phyloP scores from a whole-genome alignment of 1,284 basidiomycete genomes.

The Ceratobasidium sp. region DNA sequence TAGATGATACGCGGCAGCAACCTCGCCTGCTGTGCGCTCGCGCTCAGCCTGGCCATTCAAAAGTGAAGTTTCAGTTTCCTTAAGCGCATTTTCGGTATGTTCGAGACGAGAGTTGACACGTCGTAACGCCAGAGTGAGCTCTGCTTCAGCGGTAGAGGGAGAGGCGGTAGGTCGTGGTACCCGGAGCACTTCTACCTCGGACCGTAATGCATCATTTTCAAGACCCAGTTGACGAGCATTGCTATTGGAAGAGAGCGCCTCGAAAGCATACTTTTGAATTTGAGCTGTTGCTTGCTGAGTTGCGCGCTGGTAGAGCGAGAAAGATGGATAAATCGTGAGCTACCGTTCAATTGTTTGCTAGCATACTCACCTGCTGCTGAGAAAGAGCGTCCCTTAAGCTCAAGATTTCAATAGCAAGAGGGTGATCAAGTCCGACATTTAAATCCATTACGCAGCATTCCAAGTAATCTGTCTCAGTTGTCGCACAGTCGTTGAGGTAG shows the following conservation, averaged over 20 bases:
- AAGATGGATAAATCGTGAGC: slow-evolving; percentile 15
- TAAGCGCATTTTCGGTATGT: slow-evolving; percentile 67
- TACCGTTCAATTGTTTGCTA: not conserved
- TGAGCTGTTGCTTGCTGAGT: slow-evolving; percentile 73
- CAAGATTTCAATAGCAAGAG: slow-evolving; percentile 39
- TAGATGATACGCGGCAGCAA: slow-evolving; percentile 67
- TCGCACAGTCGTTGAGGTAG: not conserved
- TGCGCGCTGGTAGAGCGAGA: slow-evolving; percentile 66
- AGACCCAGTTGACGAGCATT: slow-evolving; percentile 65
- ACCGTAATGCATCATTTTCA: slow-evolving; percentile 68
- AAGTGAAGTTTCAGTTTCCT: slow-evolving; percentile 51
- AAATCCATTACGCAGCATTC: slow-evolving; percentile 41
- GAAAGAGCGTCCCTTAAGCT: slow-evolving; percentile 34
- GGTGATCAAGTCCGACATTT: slow-evolving; percentile 42
- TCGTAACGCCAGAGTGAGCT: slow-evolving; percentile 74
- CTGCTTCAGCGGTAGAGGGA: slow-evolving; percentile 66
- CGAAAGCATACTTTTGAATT: slow-evolving; percentile 72
- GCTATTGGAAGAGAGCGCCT: slow-evolving; percentile 65
- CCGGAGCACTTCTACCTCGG: slow-evolving; percentile 68
- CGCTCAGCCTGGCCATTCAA: slow-evolving; percentile 59
- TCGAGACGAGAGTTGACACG: slow-evolving; percentile 76
- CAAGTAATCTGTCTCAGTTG: slow-evolving; percentile 5
- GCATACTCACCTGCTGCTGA: slow-evolving; percentile 30
- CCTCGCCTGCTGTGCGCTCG: slow-evolving; percentile 60
- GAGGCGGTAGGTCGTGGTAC: slow-evolving; percentile 60